phyloP scores from a whole-genome alignment of 177 flowering plant genomes.

The Viscum album region DNA sequence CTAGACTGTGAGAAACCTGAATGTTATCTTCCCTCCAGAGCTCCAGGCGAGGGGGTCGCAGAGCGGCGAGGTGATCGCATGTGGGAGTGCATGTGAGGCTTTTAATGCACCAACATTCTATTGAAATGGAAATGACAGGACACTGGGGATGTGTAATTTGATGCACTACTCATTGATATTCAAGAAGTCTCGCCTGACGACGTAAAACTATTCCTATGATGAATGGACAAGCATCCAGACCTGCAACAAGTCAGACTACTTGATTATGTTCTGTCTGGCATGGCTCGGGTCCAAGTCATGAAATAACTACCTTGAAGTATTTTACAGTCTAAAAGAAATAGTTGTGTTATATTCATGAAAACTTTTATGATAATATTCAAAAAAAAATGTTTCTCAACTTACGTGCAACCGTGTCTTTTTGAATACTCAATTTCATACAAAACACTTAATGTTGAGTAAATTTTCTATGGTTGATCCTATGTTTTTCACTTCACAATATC shows the following conservation, averaged over 20 bases:
- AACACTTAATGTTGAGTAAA: too few species aligned
- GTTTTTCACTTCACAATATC: too few species aligned
- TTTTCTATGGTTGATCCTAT: too few species aligned
- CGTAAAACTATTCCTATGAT: constrained; percentile 87
- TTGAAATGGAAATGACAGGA: constrained; percentile 55
- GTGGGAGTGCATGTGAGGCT: constrained; percentile 36
- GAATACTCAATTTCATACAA: too few species aligned
- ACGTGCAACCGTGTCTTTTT: too few species aligned
- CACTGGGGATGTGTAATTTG: constrained; percentile 60
- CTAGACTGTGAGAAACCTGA: not conserved
- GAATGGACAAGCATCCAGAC: constrained; percentile 22
- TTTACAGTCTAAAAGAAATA: too few species aligned
- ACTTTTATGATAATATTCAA: too few species aligned
- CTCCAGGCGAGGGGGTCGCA: too few species aligned
- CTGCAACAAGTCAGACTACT: constrained; percentile 54
- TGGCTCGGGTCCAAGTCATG: too few species aligned
- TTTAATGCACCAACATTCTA: constrained; percentile 61
- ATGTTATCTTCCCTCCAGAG: not conserved
- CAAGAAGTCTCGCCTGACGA: constrained; percentile 62
- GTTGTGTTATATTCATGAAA: too few species aligned
- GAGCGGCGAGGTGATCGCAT: constrained; percentile 2
- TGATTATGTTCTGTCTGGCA: constrained; percentile 72
- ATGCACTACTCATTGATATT: constrained; percentile 45
- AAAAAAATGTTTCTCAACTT: too few species aligned
- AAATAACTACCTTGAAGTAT: too few species aligned